phyloP scores from a whole-genome alignment of 768 basidiomycete genomes.

The Rhodotorula paludigena region DNA sequence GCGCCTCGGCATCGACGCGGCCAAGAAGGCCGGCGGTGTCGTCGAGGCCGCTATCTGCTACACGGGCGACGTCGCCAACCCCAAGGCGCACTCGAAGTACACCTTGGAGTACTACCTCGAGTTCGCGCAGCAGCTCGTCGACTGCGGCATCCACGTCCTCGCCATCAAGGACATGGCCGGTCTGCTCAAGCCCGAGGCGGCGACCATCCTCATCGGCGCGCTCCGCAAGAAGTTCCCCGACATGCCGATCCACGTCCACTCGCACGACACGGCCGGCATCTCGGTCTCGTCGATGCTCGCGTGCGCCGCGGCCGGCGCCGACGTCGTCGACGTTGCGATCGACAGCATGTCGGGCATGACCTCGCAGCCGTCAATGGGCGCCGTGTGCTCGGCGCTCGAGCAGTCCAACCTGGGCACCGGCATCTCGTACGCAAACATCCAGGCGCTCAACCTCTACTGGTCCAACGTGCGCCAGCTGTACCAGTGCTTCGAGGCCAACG shows the following conservation, averaged over 20 bases:
- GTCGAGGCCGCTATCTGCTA: slow-evolving; percentile 83
- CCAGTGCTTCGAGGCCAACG: slow-evolving; percentile 95
- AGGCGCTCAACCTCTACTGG: slow-evolving; percentile 97
- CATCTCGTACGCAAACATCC: slow-evolving; percentile 93
- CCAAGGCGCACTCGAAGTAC: slow-evolving; percentile 85
- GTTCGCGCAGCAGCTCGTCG: slow-evolving; percentile 75
- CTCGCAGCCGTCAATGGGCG: slow-evolving; percentile 98
- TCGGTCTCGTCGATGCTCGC: slow-evolving; percentile 97
- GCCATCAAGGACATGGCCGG: slow-evolving; percentile 84
- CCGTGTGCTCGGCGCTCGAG: slow-evolving; percentile 87
- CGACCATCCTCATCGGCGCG: slow-evolving; percentile 85
- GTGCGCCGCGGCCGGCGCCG: slow-evolving; percentile 91
- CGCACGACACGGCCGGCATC: slow-evolving; percentile 98
- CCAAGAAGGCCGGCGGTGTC: slow-evolving; percentile 99
- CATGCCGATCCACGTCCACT: slow-evolving; percentile 97
- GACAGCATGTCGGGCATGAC: slow-evolving; percentile 99
- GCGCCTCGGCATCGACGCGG: slow-evolving; percentile 96
- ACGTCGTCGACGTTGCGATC: slow-evolving; percentile 96
- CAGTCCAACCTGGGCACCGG: slow-evolving; percentile 90
- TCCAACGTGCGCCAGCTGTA: slow-evolving; percentile 93
- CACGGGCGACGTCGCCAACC: slow-evolving; percentile 91
- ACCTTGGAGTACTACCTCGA: slow-evolving; percentile 95
- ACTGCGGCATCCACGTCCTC: slow-evolving; percentile 79
- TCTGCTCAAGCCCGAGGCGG: slow-evolving; percentile 87
- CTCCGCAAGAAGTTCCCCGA: slow-evolving; percentile 95